These are phyloP conservation scores for Pouteria campechiana DNA, from an alignment of 179 eudicot genomes.

Conservation along the genomic window DNA sequence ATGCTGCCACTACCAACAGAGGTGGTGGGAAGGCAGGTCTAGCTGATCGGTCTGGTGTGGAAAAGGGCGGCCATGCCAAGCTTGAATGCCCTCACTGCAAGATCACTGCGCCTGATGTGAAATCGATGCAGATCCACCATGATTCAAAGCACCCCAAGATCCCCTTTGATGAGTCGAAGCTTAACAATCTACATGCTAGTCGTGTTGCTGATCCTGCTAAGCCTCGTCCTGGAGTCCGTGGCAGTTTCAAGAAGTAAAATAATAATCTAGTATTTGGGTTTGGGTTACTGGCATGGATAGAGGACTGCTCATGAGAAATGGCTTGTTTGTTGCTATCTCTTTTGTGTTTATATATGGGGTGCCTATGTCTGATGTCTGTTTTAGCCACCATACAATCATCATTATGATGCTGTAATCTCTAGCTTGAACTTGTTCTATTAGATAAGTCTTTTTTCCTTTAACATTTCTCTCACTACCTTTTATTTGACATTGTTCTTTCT, in stretches of 20 bases:
- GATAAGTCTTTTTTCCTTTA: no score
- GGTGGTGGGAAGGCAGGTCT: slow-evolving; percentile 95
- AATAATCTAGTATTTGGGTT: no score
- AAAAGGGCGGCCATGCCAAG: slow-evolving; percentile 96
- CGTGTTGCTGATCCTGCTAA: slow-evolving; percentile 21
- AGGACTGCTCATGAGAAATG: no score
- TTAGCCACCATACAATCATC: no score
- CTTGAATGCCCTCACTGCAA: slow-evolving; percentile 91
- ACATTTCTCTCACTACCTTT: no score
- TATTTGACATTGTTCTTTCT: no score
- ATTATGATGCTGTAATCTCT: no score
- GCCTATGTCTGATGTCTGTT: no score
- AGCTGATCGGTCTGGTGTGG: slow-evolving; percentile 54
- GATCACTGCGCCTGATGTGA: slow-evolving; percentile 73
- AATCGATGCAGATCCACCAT: slow-evolving; percentile 95
- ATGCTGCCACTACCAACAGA: slow-evolving; percentile 79
- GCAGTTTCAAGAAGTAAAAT: slow-evolving; percentile 68
- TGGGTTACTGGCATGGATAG: no score
- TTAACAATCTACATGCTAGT: slow-evolving; percentile 58
- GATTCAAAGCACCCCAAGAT: slow-evolving; percentile 87
- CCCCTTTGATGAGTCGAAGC: slow-evolving; percentile 73
- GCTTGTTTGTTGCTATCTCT: no score
- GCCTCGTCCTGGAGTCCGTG: slow-evolving; percentile 73
- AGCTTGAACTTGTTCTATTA: no score
- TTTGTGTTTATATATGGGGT: no score